phyloP scores from a whole-genome alignment of 768 basidiomycete species.

The Kwoniella dejecticola region DNA sequence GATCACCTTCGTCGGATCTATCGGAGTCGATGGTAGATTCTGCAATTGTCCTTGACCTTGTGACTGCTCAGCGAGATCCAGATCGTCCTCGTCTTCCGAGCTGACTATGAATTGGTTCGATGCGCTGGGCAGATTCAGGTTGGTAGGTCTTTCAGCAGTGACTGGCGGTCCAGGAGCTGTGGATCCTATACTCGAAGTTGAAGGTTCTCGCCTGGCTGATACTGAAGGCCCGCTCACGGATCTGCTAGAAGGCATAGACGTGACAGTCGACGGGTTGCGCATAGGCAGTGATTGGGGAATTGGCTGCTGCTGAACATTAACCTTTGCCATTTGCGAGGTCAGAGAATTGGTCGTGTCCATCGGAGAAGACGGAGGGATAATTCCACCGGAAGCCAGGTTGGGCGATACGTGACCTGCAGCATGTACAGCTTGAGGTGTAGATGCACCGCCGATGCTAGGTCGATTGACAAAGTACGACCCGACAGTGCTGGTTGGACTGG shows the following conservation, averaged over 20 bases:
- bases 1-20: conserved; percentile 76
- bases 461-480: conserved; percentile 12
- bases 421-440: conserved; percentile 10
- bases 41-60: neutral
- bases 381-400: conserved; percentile 7
- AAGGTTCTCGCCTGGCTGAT: conserved; percentile 35
- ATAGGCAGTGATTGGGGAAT: conserved; percentile 3
- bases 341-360: conserved; percentile 29
- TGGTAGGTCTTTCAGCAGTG: conserved; percentile 21
- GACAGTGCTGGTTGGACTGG: neutral
- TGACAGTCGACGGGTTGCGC: neutral
- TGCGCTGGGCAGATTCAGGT: neutral
- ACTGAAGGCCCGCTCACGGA: conserved; percentile 6
- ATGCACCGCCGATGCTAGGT: neutral
- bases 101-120: conserved; percentile 6
- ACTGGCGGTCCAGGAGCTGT: conserved; percentile 17
- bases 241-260: conserved; percentile 5
- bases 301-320: conserved; percentile 16
- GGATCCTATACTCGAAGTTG: conserved; percentile 23
- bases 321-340: conserved; percentile 28
- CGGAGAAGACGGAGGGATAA: conserved; percentile 26
- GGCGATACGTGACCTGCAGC: conserved; percentile 15
- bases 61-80: conserved; percentile 1
- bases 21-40: conserved; percentile 46
- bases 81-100: conserved; percentile 21